Percentiles rank a stretch among this genome's conserved stretches.
phyloP scores from a whole-genome alignment of 73 alveolate species.

The Stentor coeruleus region DNA sequence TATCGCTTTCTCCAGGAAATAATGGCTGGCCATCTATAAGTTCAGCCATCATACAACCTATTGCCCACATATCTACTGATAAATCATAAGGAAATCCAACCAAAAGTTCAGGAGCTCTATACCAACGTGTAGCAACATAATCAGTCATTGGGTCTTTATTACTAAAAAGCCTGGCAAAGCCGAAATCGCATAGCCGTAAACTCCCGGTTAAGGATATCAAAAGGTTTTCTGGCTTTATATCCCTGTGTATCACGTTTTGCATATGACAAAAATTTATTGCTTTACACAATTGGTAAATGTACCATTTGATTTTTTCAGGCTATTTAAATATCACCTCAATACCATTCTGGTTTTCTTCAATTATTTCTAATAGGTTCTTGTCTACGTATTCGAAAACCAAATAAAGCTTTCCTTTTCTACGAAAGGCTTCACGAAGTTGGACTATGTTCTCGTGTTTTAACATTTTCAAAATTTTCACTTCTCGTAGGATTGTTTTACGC shows the following conservation, averaged over 20 bases:
- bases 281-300: conserved; percentile 56
- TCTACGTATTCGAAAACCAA: conserved; percentile 45
- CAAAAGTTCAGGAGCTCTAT: conserved; percentile 70
- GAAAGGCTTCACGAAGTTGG: conserved; percentile 86
- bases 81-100: conserved; percentile 64
- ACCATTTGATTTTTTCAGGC: conserved; percentile 67
- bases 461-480: conserved; percentile 77
- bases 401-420: conserved; percentile 49
- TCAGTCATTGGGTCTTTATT: conserved; percentile 34
- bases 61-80: conserved; percentile 81
- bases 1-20: conserved; percentile 55
- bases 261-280: conserved; percentile 62
- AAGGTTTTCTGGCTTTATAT: conserved; percentile 77
- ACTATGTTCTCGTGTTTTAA: conserved; percentile 81
- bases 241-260: conserved; percentile 68
- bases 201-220: conserved; percentile 29
- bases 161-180: conserved; percentile 78
- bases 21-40: conserved; percentile 53
- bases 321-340: conserved; percentile 37
- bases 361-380: conserved; percentile 36
- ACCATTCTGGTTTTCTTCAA: conserved; percentile 66
- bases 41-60: conserved; percentile 60
- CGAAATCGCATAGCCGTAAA: conserved; percentile 29
- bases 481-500: conserved; percentile 87
- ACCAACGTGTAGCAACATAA: conserved; percentile 54